Conservation (phyloP, 2,329 filamentous ascomycete species). For the Colletotrichum viniferum region DNA sequence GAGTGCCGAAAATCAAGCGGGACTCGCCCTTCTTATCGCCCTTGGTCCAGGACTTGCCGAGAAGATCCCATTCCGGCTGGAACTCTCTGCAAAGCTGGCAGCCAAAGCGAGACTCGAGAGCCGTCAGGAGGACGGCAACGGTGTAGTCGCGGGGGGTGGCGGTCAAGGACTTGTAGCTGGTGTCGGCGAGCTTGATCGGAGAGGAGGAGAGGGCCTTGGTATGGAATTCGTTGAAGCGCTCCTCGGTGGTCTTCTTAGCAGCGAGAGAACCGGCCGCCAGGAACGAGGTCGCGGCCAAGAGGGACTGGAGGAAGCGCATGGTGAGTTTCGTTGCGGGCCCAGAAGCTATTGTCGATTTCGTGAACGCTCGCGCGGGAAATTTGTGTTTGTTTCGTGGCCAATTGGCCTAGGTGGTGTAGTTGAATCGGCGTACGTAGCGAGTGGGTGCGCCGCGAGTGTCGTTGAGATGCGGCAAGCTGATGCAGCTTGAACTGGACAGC, state of each 20-base stretch:
- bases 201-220: conserved; percentile 66
- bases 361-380: conserved; percentile 23
- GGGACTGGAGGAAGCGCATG: conserved; percentile 72
- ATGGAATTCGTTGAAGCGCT: conserved; percentile 76
- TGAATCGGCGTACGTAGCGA: not conserved
- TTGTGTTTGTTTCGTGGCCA: not conserved
- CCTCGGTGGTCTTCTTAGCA: conserved; percentile 65
- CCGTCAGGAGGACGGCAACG: conserved; percentile 83
- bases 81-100: conserved; percentile 90
- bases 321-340: conserved; percentile 33
- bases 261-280: conserved; percentile 64
- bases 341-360: conserved; percentile 5
- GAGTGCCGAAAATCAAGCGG: conserved; percentile 77
- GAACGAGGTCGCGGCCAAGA: conserved; percentile 68
- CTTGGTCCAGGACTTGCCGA: conserved; percentile 85
- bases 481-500: conserved; percentile 15
- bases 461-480: not conserved
- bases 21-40: conserved; percentile 78
- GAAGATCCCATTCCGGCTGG: conserved; percentile 90
- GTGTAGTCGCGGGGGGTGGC: conserved; percentile 82
- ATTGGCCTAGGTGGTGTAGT: conserved; percentile 22
- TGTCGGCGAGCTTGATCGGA: conserved; percentile 80
- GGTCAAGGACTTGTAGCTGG: conserved; percentile 76
- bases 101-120: conserved; percentile 80
- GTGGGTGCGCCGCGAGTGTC: not conserved